Base-by-base conservation (phyloP, 257 asterid genomes). In the Gentiana straminea region DNA sequence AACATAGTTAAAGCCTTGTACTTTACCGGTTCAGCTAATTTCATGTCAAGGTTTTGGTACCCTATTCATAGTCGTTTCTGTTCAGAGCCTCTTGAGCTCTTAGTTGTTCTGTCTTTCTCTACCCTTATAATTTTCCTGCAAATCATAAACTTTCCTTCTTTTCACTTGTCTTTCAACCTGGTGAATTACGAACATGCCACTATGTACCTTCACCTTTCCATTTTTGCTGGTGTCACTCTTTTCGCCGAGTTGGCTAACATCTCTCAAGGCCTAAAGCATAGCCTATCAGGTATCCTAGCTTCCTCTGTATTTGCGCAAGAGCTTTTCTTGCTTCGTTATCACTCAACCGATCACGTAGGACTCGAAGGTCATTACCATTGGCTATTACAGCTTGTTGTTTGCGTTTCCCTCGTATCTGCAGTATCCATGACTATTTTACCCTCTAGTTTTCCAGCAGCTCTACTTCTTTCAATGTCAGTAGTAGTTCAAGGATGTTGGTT, bases 351-450 rank as follows among this genome's bases (percentile, higher is more conserved):
- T 68, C 94, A 83, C 35, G 57, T 76, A 5, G 97, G 97, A 35
- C 76, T 81, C 0, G 95, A 89, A 75, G 97, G 97, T 24, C 95
- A 89, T 61, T 89, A 89, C 73, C 97, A 89, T 57, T 83, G 84
- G 86, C 82, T 89, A 2, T 73, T 85, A 76, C 94, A 89, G 72
- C 75, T 89, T 35, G 74, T 85, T 44, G 94, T 85, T 12, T 73
- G 68, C 53, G 65, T 67, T 34, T 81, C 97, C 10, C 63, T 89
- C 52, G 46, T 78, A 13, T 74, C 94, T 36, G 71, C 89, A n/a
- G 7, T 79, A 24, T 71, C 34, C 9, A 75, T 79, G 2, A 73
- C 84, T 46, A 35, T 58, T 49, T 71, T 61, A 55, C 85, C 94
- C 0, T 47, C 80, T 49, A 77, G 79, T 70, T 83, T 88, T 64